Base-by-base conservation (phyloP, 305 asterid species). In the Coffea humblotiana region DNA sequence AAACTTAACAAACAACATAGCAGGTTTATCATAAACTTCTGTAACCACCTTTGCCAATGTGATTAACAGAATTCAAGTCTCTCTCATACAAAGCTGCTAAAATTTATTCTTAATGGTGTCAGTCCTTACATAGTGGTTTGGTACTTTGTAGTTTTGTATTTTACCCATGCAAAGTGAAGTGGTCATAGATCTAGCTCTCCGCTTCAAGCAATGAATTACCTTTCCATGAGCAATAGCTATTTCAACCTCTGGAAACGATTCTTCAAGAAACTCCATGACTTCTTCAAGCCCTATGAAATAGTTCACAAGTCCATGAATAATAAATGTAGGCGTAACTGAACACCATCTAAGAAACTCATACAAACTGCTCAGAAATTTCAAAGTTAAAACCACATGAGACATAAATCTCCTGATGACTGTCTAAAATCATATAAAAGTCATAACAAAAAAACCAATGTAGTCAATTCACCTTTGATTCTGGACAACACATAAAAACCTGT, bases 171-270 rank as follows among this genome's bases (percentile, higher is more conserved):
- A 52, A 4, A 29, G 56, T 14, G 19, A 52, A 54, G 51, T 43
- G 52, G 66, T 4, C 69, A 21, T 75, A 35, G 54, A 21, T 75
- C 29, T 7, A 45, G 67, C 37, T 68, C 56, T 11, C 65, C n/a
- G 3, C 16, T 43, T 74, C 13, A 11, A 35, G 51, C 54, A 10
- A 60, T 56, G 47, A 43, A 79, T 82, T 84, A 95, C 99, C 98
- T 95, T 92, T 85, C 99, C 99, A 84, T 95, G 99, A 83, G 99
- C 99, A 85, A 94, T 87, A 82, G 99, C 98, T 84, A 91, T 88
- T 83, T 91, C 96, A 86, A 91, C 89, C 82, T 90, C 68, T 81
- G 96, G 96, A 89, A 91, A 95, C 79, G 90, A 83, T 82, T 78
- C 88, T 72, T 84, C 90, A 87, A 95, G 88, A 84, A 93, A 91